Evolutionary conservation across 2,329 filamentous ascomycete species (phyloP), one percentile per base, ranked within the genome.

Genomic region (Pezicula radicicola): DNA sequence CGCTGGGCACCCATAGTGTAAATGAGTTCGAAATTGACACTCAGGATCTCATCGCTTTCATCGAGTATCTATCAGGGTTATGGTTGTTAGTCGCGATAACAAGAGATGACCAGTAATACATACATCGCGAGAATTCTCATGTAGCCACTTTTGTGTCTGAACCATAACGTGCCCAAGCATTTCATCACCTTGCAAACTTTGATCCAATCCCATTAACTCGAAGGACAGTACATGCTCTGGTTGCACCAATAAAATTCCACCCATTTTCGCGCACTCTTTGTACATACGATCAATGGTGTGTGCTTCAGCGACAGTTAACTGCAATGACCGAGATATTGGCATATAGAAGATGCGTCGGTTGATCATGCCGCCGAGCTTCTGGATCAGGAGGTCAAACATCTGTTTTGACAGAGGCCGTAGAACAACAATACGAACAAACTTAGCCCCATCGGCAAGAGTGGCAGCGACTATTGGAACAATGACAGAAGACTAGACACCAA

Each of bases 211-310:
- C 72, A 85, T 81, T 0, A 88, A 70, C 55, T 85, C 75, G 45
- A 88, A 80, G 0, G 84, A 88, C 0, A 88, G 64, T 0, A 87
- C 62, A 51, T 88, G 79, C 57, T 88, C 84, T 0, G 85, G 85
- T 35, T 87, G 82, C 0, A 82, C 69, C 0, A 89, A 66, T 0
- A 88, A 58, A 0, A 89, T 67, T 0, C 83, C 83, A 0, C 80
- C 73, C 0, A 64, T 62, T 0, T 53, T n/a, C 57, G 73, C 74
- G 46, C 82, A 87, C 8, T 76, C 66, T 0, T 65, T 6, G 10
- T 74, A 75, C 0, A 79, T 66, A 0, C 56, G 4, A 0, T 58
- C 51, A 3, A 87, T 74, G 0, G 47, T 36, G 0, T 51, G 6
- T 0, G 73, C 72, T 12, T 75, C 60, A 0, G 30, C 0, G 0